Base-by-base conservation (phyloP, 1,139 yeast genomes). In the Blastobotrys arbuscula region DNA sequence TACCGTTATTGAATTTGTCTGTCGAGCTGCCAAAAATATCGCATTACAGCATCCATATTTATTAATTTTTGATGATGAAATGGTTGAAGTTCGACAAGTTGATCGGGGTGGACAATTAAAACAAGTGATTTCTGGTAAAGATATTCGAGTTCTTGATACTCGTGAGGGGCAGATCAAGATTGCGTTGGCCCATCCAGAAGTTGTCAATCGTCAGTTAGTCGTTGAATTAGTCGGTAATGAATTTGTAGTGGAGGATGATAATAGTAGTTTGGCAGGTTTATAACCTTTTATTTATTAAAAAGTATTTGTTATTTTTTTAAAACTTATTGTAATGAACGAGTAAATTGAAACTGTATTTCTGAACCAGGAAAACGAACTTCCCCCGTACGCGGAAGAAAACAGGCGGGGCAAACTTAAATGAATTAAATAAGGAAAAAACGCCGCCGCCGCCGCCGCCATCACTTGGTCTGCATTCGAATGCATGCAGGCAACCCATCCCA, bases 51-150 rank as follows among this genome's bases (percentile, higher is more conserved):
- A 78, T 44, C 84, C 84, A 42, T 78, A 78, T 59, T 68, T 88
- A 50, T 71, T 87, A 35, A 66, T 84, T 12, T 74, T 80, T 24
- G 81, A 84, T 47, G 81, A 81, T 23, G 92, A 85, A 55, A 75
- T 81, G 47, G 73, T 87, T 13, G 96, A 88, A 59, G 74, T 88
- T 2, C 72, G 86, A 39, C 75, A 80, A 44, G 77, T 81, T 49
- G 61, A 57, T 42, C 41, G 51, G 20, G 55, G 56, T 7, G 78
- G 78, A 48, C 73, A 74, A 40, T 76, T 88, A 23, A 75, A 80
- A 39, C 96, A 88, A 63, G 84, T 86, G 8, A 73, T 87, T 37
- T 76, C 82, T 7, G 95, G 95, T 13, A 84, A 82, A 60, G 72
- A 70, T 47, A 61, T 71, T 31, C 82, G 80, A 50, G 73, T 83